Percentiles rank a stretch among this genome's conserved stretches.
Evolutionary conservation across 2,329 filamentous ascomycete species (phyloP).

Genomic region (Parasarocladium wereldwijsianum): DNA sequence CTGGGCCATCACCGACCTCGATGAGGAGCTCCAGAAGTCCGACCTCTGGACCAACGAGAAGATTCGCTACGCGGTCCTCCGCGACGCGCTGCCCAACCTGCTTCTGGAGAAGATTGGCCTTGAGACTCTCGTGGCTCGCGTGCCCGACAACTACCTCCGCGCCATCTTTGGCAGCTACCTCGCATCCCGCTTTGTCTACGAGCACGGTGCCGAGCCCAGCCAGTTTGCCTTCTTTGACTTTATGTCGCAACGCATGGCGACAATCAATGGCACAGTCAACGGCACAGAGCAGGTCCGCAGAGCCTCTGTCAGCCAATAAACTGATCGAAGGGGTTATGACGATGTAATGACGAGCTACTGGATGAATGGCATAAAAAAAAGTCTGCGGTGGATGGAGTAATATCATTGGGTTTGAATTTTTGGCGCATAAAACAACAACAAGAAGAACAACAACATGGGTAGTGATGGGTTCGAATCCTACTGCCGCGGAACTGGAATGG

Average conservation of each 20-base stretch:
- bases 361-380: too few relatives aligned
- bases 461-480: too few relatives aligned
- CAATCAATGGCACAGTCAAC: conserved; percentile 17
- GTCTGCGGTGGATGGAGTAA: neutral
- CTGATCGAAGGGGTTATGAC: conserved; percentile 1
- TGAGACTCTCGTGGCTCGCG: conserved; percentile 70
- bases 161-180: conserved; percentile 95
- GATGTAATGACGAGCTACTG: too few relatives aligned
- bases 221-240: conserved; percentile 99
- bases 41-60: conserved; percentile 77
- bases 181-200: conserved; percentile 89
- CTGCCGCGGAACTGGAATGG: too few relatives aligned
- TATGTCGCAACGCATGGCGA: conserved; percentile 51
- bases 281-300: conserved; percentile 14
- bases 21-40: conserved; percentile 89
- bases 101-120: conserved; percentile 82
- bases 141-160: conserved; percentile 82
- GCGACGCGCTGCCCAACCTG: conserved; percentile 73
- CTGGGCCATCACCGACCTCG: conserved; percentile 84
- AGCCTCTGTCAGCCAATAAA: conserved; percentile 10
- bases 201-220: conserved; percentile 81
- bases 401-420: neutral
- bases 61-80: conserved; percentile 63
- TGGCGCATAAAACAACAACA: too few relatives aligned
- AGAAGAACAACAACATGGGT: neutral